Base-by-base conservation (phyloP, 73 alveolate genomes). In the Uronychia setigera region DNA sequence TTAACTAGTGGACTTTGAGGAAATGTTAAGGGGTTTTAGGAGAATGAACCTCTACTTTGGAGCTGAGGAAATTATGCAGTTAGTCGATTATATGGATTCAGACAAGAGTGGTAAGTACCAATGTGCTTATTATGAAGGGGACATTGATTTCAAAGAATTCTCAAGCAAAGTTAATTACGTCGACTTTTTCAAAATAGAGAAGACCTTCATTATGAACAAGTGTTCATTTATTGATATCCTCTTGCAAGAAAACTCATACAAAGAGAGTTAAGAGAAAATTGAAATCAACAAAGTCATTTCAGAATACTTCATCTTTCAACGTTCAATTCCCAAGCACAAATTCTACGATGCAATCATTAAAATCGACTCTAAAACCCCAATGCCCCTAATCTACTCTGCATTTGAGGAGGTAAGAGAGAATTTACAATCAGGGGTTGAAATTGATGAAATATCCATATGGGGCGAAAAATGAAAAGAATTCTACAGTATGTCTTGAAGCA, bases 41-140 rank as follows among this genome's bases (percentile, higher is more conserved):
- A 35, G 86, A 5, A 33, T 80, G 30, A 60, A 76, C 0, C 35
- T 80, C 32, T 80, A 25, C 79, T 80, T 80, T 28, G 35, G 78
- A 80, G 86, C 35, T 31, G 86, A 80, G 26, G 86, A 80, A 57
- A 80, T 80, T 59, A 76, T 80, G 78, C 86, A 80, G 79, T 57
- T 80, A 58, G 58, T 80, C 46, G 86, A 80, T 5, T 46, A 46
- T 19, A 46, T 46, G 67, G 67, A 46, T 19, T 5, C 5, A 19
- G 67, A 46, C 67, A 46, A 46, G n/a, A 46, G 67, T 19, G 67
- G 67, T 46, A 46, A 11, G 5, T 46, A 19, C n/a, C 19, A 11
- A 46, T 5, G 5, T 32, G 19, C 79, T 33, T 74, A 78, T 32
- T 27, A 78, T 30, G 25, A 35, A 30, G 87, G 87, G 27, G 87